These are phyloP conservation scores for Didymella segeticola DNA, from an alignment of 2,329 filamentous ascomycete genomes.

Conservation along the genomic window DNA sequence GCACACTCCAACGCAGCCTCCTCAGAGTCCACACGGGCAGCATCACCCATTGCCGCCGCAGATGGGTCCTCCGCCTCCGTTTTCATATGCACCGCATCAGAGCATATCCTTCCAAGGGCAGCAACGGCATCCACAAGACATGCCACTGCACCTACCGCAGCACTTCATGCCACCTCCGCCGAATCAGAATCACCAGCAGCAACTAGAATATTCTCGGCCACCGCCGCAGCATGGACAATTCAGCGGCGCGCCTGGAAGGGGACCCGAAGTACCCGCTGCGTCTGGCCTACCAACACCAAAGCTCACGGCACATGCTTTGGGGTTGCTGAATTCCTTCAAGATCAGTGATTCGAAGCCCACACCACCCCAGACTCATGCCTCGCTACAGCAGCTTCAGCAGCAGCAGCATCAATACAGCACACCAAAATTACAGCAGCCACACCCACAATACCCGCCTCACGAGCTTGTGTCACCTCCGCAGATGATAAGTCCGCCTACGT, in stretches of 20 bases:
- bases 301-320: conserved; percentile 63
- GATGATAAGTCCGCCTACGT: conserved; percentile 37
- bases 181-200: conserved; percentile 21
- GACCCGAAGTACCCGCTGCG: conserved; percentile 59
- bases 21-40: conserved; percentile 62
- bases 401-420: conserved; percentile 30
- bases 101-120: conserved; percentile 39
- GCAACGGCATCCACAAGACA: conserved; percentile 28
- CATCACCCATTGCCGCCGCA: conserved; percentile 62
- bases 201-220: conserved; percentile 42
- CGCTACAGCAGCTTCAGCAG: conserved; percentile 16
- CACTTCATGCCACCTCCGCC: conserved; percentile 33
- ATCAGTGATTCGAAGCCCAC: conserved; percentile 36
- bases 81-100: conserved; percentile 52
- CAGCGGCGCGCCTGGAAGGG: conserved; percentile 45
- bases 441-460: conserved; percentile 29
- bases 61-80: conserved; percentile 57
- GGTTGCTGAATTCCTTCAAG: conserved; percentile 66
- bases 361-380: conserved; percentile 13
- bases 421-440: conserved; percentile 32
- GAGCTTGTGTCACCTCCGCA: conserved; percentile 37
- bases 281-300: conserved; percentile 65
- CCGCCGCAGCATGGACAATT: conserved; percentile 36
- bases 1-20: conserved; percentile 60
- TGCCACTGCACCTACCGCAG: conserved; percentile 26